These are phyloP conservation scores for Atractiella rhizophila DNA, from an alignment of 768 basidiomycete genomes.

Conservation along the genomic window DNA sequence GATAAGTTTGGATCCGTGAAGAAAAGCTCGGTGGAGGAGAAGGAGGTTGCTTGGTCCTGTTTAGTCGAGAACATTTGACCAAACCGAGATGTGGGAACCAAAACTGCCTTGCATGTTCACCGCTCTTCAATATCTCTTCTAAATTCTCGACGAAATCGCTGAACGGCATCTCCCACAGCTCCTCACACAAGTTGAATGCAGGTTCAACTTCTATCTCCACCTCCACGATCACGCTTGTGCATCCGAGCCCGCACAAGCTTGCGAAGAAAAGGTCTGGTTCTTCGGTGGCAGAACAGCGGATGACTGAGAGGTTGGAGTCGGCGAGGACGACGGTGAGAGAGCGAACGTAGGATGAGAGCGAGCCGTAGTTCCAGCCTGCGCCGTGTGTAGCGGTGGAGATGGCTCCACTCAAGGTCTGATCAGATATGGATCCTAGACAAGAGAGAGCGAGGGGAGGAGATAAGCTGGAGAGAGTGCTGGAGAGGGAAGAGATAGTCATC, in stretches of 20 bases:
- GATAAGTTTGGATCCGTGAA: constrained; percentile 1
- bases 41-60: constrained; percentile 33
- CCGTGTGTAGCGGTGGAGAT: constrained; percentile 90
- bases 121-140: constrained; percentile 20
- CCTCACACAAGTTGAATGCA: constrained; percentile 43
- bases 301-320: constrained; percentile 33
- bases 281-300: constrained; percentile 36
- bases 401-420: constrained; percentile 78
- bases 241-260: constrained; percentile 68
- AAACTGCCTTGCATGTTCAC: constrained; percentile 78
- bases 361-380: constrained; percentile 49
- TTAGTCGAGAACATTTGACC: constrained; percentile 44
- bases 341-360: constrained; percentile 56
- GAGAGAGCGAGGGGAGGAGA: constrained; percentile 50
- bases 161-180: constrained; percentile 13
- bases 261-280: constrained; percentile 59
- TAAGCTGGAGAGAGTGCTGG: constrained; percentile 20
- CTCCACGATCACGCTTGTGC: constrained; percentile 61
- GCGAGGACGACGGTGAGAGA: constrained; percentile 52
- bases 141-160: constrained; percentile 11
- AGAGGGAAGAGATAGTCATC: constrained; percentile 22
- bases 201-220: constrained; percentile 54
- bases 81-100: constrained; percentile 67
- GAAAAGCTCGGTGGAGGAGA: neutral
- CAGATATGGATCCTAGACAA: constrained; percentile 85